Percentiles rank a stretch among this genome's conserved stretches.
Evolutionary conservation across 202 grass and related monocot genomes (phyloP).

Genomic region (Carex arenaria): DNA sequence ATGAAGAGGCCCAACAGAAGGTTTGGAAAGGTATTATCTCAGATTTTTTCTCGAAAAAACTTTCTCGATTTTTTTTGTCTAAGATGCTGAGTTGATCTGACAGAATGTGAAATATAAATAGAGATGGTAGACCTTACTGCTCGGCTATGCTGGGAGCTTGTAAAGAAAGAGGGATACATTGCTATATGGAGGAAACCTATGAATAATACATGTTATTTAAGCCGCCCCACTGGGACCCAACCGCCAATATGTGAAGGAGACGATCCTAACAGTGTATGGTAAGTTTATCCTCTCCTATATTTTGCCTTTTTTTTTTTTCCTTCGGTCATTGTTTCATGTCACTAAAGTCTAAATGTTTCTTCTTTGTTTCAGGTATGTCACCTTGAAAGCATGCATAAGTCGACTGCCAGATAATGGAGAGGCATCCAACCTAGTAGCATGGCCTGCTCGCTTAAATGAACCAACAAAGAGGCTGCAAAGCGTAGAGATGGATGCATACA

Average conservation of each 20-base stretch:
- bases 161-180: conserved; percentile 95
- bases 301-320: background rate
- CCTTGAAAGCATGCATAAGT: conserved; percentile 79
- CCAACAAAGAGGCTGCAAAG: conserved; percentile 78
- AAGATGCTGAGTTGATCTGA: background rate
- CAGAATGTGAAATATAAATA: conserved; percentile 25
- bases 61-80: background rate
- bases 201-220: conserved; percentile 77
- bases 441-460: conserved; percentile 67
- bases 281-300: conserved; percentile 25
- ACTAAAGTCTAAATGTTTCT: background rate
- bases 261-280: conserved; percentile 79
- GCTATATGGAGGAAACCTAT: conserved; percentile 94
- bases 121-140: conserved; percentile 81
- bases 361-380: conserved; percentile 60
- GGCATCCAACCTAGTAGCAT: conserved; percentile 34
- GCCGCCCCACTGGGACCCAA: conserved; percentile 42
- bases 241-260: conserved; percentile 66
- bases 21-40: conserved; percentile 75
- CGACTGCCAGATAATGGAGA: conserved; percentile 57
- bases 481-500: conserved; percentile 75
- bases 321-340: background rate
- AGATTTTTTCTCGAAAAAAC: conserved; percentile 5
- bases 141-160: conserved; percentile 80
- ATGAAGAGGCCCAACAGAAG: conserved; percentile 78